Evolutionary conservation across 495 filamentous ascomycete genomes (phyloP), one percentile per base, ranked within the genome.

Genomic region (Penicillium turbatum): DNA sequence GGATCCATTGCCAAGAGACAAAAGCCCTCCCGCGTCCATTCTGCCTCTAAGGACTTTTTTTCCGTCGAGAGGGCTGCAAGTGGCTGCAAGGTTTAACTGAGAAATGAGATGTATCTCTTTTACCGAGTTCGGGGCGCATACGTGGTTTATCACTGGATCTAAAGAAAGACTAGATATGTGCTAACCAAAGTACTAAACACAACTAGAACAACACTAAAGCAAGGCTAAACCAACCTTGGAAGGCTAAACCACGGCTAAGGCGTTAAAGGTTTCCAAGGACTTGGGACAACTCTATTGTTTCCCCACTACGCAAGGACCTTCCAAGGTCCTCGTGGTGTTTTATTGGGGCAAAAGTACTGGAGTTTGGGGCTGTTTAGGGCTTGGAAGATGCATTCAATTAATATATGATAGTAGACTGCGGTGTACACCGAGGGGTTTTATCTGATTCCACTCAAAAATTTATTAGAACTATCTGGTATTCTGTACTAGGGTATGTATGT

Each of bases 261-360:
- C n/a, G 43, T 31, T 44, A 57, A 55, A 45, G 32, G 55, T 47
- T 56, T 54, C 60, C 56, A 63, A 46, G 51, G 48, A 17, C 36
- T 56, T 63, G 63, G 63, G 39, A 48, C 56, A 65, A 65, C 59
- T 55, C 55, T 64, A 64, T 53, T 53, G 21, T 15, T 26, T 48
- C 50, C 52, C 49, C 59, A 62, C 53, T 46, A 7, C 19, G 32
- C 32, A 35, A 24, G 21, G 44, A 9, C 31, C 12, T 44, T 44
- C n/a, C n/a, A n/a, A n/a, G n/a, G n/a, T n/a, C n/a, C 31, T 34
- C 34, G 34, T 36, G 34, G 34, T 13, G 5, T 6, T 7, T 37
- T n/a, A n/a, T 4, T 15, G 6, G n/a, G 19, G 15, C 32, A 53
- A 51, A 54, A 60, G 58, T 56, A 49, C 48, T 27, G 46, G 21